phyloP scores from a whole-genome alignment of 306 rosid species.

The Gastrolobium bilobum region DNA sequence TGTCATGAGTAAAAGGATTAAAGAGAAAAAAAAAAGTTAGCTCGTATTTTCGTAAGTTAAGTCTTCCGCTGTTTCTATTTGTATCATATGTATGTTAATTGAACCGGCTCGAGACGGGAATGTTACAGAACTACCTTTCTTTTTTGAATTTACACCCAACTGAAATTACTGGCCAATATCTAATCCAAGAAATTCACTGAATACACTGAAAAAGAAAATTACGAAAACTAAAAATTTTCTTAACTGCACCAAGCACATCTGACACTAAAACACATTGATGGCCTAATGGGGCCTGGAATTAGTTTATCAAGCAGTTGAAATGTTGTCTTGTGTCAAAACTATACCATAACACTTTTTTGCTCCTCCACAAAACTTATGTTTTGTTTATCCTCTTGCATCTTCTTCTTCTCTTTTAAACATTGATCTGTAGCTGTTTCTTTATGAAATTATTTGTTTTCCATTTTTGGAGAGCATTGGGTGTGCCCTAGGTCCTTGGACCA shows the following conservation, averaged over 20 bases:
- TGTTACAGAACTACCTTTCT: too few relatives aligned
- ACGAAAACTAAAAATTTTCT: not conserved
- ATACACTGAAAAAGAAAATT: constrained; percentile 2
- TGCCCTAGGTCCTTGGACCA: not conserved
- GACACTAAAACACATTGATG: not conserved
- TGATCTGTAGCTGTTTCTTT: constrained; percentile 18
- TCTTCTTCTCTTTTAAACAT: not conserved
- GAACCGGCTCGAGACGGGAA: too few relatives aligned
- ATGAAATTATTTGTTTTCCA: not conserved
- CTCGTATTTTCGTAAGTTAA: too few relatives aligned
- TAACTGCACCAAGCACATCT: not conserved
- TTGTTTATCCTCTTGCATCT: constrained; percentile 16
- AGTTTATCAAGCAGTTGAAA: constrained; percentile 12
- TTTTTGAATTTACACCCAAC: not conserved
- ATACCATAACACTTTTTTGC: not conserved
- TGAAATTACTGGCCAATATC: not conserved
- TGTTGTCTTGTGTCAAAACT: constrained; percentile 19
- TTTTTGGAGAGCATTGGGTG: not conserved
- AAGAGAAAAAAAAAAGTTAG: too few relatives aligned
- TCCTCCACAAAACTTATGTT: constrained; percentile 27
- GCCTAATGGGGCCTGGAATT: constrained; percentile 7
- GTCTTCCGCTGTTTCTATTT: too few relatives aligned
- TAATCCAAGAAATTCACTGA: not conserved
- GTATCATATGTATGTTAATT: too few relatives aligned
- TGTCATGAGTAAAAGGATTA: too few relatives aligned